A percentile compares a stretch with the other conserved stretches of the same genome.
phyloP scores from a whole-genome alignment of 371 early-diverging fungal species.

The Actinomortierella ambigua region DNA sequence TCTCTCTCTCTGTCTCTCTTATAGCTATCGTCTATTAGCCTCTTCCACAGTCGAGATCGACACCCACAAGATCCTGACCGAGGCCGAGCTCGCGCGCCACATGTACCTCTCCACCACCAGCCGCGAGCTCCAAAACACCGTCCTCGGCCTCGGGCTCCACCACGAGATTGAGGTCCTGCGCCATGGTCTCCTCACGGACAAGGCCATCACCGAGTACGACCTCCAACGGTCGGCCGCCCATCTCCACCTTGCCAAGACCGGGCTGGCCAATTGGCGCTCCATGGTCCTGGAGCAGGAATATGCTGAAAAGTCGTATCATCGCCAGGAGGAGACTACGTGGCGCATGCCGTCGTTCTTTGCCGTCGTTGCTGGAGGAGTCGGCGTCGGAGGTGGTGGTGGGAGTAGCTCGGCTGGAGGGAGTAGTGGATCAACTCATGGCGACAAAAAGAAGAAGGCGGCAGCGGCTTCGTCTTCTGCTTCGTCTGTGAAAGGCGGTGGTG shows the following conservation, averaged over 20 bases:
- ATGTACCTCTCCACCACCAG: constrained; percentile 11
- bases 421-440: neutral
- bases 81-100: constrained; percentile 17
- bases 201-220: constrained; percentile 56
- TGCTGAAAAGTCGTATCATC: constrained; percentile 47
- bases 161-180: constrained; percentile 54
- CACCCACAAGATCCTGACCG: constrained; percentile 17
- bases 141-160: constrained; percentile 53
- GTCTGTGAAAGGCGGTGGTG: neutral
- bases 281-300: constrained; percentile 56
- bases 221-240: constrained; percentile 61
- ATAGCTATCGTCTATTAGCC: constrained; percentile 50
- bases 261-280: constrained; percentile 55
- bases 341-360: constrained; percentile 10
- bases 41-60: constrained; percentile 35
- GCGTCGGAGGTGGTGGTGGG: neutral
- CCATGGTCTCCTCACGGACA: constrained; percentile 50
- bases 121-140: constrained; percentile 35
- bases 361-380: too few species aligned
- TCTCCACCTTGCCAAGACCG: constrained; percentile 51
- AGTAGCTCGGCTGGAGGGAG: neutral
- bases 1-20: neutral
- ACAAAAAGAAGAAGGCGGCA: constrained; percentile 28
- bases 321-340: constrained; percentile 47
- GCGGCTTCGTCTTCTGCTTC: too few species aligned